phyloP scores from a whole-genome alignment of 2,329 filamentous ascomycete species.

The Phialemonium atrogriseum region DNA sequence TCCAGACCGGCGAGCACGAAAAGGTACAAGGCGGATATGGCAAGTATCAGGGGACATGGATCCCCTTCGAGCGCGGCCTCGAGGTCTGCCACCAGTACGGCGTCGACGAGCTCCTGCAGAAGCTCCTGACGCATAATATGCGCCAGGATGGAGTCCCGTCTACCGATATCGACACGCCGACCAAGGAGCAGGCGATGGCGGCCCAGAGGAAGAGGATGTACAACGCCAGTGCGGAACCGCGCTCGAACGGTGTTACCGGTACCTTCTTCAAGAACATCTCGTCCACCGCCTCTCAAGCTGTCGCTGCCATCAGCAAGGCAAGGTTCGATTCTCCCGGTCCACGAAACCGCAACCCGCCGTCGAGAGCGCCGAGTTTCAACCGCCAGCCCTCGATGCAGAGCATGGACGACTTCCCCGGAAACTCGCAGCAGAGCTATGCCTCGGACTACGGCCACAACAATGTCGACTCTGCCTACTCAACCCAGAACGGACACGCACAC shows the following conservation, averaged over 20 bases:
- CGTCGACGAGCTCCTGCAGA: constrained; percentile 68
- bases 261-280: constrained; percentile 98
- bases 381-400: constrained; percentile 66
- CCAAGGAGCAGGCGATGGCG: constrained; percentile 98
- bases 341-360: constrained; percentile 51
- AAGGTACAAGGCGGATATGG: constrained; percentile 98
- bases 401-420: constrained; percentile 57
- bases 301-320: constrained; percentile 94
- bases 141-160: constrained; percentile 64
- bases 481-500: too few species aligned
- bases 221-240: constrained; percentile 62
- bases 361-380: constrained; percentile 61
- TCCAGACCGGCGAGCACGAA: constrained; percentile 90
- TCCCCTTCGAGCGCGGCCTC: constrained; percentile 83
- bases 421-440: constrained; percentile 76
- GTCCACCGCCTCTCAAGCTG: constrained; percentile 81
- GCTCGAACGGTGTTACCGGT: constrained; percentile 60
- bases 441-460: constrained; percentile 71
- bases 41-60: constrained; percentile 99
- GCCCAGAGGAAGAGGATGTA: constrained; percentile 90
- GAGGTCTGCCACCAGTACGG: constrained; percentile 80
- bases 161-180: constrained; percentile 79
- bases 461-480: constrained; percentile 62
- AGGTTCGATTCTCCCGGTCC: constrained; percentile 82
- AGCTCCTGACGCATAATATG: constrained; percentile 74